Evolutionary conservation across 2,329 filamentous ascomycete genomes (phyloP), one percentile per base, ranked within the genome.

Genomic region (Phialophora chinensis): DNA sequence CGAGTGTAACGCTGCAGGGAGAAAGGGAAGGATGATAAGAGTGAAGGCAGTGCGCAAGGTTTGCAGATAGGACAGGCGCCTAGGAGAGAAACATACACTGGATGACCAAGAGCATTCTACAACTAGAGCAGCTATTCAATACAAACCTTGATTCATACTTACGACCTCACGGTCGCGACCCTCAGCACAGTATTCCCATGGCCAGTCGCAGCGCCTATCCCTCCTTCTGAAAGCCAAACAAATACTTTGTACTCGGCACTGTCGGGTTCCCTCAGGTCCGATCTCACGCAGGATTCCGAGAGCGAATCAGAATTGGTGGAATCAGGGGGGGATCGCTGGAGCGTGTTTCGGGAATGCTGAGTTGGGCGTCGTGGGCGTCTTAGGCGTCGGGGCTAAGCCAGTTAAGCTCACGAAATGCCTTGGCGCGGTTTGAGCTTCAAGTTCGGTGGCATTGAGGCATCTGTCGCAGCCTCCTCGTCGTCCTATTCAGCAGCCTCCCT

Each of bases 371-470:
- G 17, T 42, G 12, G 35, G 35, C 35, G 35, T 42, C 35, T 42
- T 42, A 17, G 14, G 35, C 35, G 35, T 44, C 17, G 14, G 17
- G 3, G 38, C 38, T 44, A 20, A 20, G 38, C 38, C 38, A 3
- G 6, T n/a, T 44, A 44, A 44, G 38, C 38, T 44, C 38, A 7
- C 8, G 38, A 17, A 42, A n/a, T 44, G 5, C 12, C 38, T 44
- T 44, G 38, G 38, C 38, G 55, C 52, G 33, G 65, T 67, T 67
- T 67, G 60, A 57, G 57, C 59, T 67, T 60, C 20, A 50, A 20
- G 42, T 1, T n/a, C 14, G 38, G 17, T n/a, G 14, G 38, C 38
- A n/a, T 44, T n/a, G 38, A 42, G 38, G 38, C 38, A 35, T 65
- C 62, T 64, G 53, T 58, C 57, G 47, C 63, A 47, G 38, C 62